These are phyloP conservation scores for Coemansia sp. DNA, from an alignment of 192 early-diverging fungal species.

Conservation along the genomic window DNA sequence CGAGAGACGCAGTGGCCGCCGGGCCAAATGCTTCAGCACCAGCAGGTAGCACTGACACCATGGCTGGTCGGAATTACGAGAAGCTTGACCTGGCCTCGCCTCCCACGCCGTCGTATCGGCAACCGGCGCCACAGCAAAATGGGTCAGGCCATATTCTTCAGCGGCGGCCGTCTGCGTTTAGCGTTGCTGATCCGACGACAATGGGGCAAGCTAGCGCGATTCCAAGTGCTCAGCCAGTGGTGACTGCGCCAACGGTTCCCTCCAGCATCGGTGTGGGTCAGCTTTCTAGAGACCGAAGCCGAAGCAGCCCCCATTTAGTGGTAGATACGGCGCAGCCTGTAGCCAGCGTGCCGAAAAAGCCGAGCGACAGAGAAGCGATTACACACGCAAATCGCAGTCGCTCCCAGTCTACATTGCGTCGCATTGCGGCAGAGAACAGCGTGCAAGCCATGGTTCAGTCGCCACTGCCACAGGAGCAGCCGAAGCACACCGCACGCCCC, in stretches of 20 bases:
- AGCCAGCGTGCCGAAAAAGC: background rate
- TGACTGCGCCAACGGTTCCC: background rate
- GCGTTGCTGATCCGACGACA: slow-evolving; percentile 28
- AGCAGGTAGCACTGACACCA: background rate
- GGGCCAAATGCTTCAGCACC: background rate
- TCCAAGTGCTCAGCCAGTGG: background rate
- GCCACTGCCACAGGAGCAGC: background rate
- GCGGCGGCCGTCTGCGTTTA: slow-evolving; percentile 46
- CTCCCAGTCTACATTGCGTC: slow-evolving; percentile 32
- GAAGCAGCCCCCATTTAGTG: background rate
- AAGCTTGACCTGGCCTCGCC: slow-evolving; percentile 35
- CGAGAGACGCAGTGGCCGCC: background rate
- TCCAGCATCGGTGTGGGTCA: background rate
- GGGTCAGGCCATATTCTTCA: slow-evolving; percentile 2
- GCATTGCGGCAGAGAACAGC: slow-evolving; percentile 37
- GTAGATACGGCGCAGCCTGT: background rate
- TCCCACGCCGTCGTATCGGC: slow-evolving; percentile 33
- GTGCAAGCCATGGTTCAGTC: slow-evolving; percentile 23
- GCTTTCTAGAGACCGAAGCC: slow-evolving; percentile 7
- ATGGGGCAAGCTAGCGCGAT: background rate
- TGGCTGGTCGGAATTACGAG: background rate
- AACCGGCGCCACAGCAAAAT: background rate
- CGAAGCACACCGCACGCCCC: background rate
- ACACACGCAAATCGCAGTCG: slow-evolving; percentile 19
- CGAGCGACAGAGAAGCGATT: background rate